Evolutionary conservation across 768 basidiomycete species (phyloP).

Genomic region (Peribolospora kevripleyi): DNA sequence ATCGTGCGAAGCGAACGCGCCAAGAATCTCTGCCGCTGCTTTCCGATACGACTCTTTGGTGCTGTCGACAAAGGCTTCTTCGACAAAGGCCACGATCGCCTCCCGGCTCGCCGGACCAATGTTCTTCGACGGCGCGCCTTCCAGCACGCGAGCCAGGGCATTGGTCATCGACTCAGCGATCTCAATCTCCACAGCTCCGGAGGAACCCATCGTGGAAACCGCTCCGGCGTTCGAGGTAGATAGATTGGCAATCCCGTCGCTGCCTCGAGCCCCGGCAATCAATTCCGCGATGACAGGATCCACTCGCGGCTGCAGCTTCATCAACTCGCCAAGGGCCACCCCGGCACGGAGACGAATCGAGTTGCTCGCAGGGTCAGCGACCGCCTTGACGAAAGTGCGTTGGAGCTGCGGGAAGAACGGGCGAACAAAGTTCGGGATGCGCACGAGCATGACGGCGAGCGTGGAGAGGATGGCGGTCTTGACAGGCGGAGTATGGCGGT

Average conservation of each 20-base stretch:
- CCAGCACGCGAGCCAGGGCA: slow-evolving; percentile 47
- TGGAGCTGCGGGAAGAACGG: slow-evolving; percentile 98
- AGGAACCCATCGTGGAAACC: slow-evolving; percentile 14
- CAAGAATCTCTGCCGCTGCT: slow-evolving; percentile 39
- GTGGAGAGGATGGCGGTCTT: slow-evolving; percentile 76
- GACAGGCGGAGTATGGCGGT: slow-evolving; percentile 58
- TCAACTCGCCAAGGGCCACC: slow-evolving; percentile 61
- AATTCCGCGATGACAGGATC: neutral
- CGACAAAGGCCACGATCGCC: slow-evolving; percentile 44
- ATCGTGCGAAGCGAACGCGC: slow-evolving; percentile 33
- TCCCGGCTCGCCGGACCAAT: slow-evolving; percentile 53
- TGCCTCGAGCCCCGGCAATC: slow-evolving; percentile 41
- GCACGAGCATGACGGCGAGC: slow-evolving; percentile 56
- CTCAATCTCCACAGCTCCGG: slow-evolving; percentile 28
- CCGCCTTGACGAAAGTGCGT: slow-evolving; percentile 82
- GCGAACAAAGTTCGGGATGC: slow-evolving; percentile 69
- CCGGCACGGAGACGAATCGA: slow-evolving; percentile 62
- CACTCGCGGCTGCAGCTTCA: slow-evolving; percentile 69
- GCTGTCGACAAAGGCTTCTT: slow-evolving; percentile 49
- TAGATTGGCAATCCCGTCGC: slow-evolving; percentile 44
- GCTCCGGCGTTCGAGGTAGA: slow-evolving; percentile 11
- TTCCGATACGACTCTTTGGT: slow-evolving; percentile 43
- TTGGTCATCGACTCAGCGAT: slow-evolving; percentile 51
- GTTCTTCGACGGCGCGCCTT: slow-evolving; percentile 42
- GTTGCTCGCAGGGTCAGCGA: slow-evolving; percentile 49